Conservation (phyloP, 495 filamentous ascomycete genomes). For the Podospora fimiseda region DNA sequence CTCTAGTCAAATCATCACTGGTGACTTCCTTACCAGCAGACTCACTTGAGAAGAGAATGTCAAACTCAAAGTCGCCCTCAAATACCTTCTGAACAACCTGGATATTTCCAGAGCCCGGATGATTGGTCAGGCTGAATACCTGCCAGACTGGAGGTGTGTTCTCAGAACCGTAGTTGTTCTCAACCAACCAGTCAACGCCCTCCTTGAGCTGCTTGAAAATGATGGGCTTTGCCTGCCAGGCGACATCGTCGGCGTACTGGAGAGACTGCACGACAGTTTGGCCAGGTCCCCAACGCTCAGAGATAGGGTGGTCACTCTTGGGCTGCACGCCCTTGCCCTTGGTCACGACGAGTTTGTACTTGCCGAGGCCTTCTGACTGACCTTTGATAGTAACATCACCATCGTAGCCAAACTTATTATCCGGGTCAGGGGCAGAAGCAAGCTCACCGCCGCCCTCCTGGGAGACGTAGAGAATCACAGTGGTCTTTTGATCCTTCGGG, state of each 20-base stretch:
- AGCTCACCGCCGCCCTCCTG: slow-evolving; percentile 69
- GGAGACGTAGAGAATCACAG: slow-evolving; percentile 71
- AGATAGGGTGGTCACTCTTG: slow-evolving; percentile 52
- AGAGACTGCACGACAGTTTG: slow-evolving; percentile 75
- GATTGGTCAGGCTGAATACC: slow-evolving; percentile 69
- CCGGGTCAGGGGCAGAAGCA: slow-evolving; percentile 48
- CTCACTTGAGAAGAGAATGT: slow-evolving; percentile 81
- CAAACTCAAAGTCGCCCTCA: slow-evolving; percentile 87
- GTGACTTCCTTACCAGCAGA: slow-evolving; percentile 53
- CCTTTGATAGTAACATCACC: slow-evolving; percentile 67
- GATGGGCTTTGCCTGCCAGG: slow-evolving; percentile 86
- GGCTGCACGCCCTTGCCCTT: slow-evolving; percentile 57
- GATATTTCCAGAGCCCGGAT: slow-evolving; percentile 66
- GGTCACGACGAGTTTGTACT: slow-evolving; percentile 77
- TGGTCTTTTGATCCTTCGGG: slow-evolving; percentile 57
- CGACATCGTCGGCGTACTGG: slow-evolving; percentile 55
- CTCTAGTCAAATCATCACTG: slow-evolving; percentile 61
- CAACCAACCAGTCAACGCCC: slow-evolving; percentile 60
- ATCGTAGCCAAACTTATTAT: slow-evolving; percentile 55
- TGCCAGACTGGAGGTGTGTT: slow-evolving; percentile 76
- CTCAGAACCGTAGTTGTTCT: slow-evolving; percentile 61
- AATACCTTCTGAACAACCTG: slow-evolving; percentile 93
- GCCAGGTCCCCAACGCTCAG: slow-evolving; percentile 56
- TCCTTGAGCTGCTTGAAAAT: slow-evolving; percentile 73
- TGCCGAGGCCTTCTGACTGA: slow-evolving; percentile 66